Evolutionary conservation across 495 filamentous ascomycete genomes (phyloP).

Genomic region (Venustampulla echinocandica): DNA sequence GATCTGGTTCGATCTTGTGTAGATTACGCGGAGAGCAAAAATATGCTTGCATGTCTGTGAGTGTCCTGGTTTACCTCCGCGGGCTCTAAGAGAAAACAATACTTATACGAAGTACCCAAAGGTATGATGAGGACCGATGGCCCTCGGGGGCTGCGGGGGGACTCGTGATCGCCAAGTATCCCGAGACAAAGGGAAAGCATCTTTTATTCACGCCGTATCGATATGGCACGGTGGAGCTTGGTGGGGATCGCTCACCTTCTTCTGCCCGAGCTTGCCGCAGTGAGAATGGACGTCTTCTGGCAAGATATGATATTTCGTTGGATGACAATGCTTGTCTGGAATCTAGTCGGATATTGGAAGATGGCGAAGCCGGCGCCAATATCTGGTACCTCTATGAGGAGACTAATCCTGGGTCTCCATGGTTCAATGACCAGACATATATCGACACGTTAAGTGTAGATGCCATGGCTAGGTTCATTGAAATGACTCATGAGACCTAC

Average conservation of each 20-base stretch:
- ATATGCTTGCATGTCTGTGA: conserved; percentile 22
- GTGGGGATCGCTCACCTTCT: background rate
- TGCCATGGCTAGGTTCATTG: conserved; percentile 21
- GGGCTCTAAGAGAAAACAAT: too few species aligned
- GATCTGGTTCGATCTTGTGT: conserved; percentile 19
- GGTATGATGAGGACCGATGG: conserved; percentile 25
- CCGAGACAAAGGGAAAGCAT: conserved; percentile 17
- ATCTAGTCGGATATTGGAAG: conserved; percentile 2
- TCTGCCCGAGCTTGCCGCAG: conserved; percentile 8
- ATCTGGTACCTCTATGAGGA: conserved; percentile 23
- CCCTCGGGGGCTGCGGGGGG: conserved; percentile 21
- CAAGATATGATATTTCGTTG: conserved; percentile 12
- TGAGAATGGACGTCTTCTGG: conserved; percentile 13
- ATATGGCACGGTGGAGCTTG: conserved; percentile 7
- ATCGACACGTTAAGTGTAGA: conserved; percentile 20
- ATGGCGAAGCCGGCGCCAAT: conserved; percentile 5
- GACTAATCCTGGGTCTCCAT: conserved; percentile 12
- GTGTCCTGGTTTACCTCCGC: background rate
- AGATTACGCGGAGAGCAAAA: conserved; percentile 21
- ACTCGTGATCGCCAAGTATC: conserved; percentile 11
- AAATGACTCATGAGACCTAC: conserved; percentile 22
- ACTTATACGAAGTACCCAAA: background rate
- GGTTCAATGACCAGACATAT: conserved; percentile 24
- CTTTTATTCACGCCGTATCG: conserved; percentile 15
- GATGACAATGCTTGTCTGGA: conserved; percentile 16